phyloP scores from a whole-genome alignment of 2,329 filamentous ascomycete species.

The Diaporthe vaccinii region DNA sequence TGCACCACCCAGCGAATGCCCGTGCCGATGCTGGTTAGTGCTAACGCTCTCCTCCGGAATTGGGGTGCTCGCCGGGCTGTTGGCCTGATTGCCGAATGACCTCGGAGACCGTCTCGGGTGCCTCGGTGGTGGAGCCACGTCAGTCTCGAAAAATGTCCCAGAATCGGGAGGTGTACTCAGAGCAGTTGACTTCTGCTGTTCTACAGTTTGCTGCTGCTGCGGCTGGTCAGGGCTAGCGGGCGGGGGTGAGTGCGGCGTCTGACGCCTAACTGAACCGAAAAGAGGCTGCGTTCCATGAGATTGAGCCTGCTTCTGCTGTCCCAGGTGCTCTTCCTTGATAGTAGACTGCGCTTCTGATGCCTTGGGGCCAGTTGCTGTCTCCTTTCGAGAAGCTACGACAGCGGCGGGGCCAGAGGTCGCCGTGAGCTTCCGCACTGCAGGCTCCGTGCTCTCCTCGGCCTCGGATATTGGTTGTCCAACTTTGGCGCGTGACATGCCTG shows the following conservation, averaged over 20 bases:
- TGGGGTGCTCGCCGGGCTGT: conserved; percentile 34
- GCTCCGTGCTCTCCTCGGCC: conserved; percentile 55
- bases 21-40: conserved; percentile 42
- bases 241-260: conserved; percentile 44
- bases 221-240: conserved; percentile 32
- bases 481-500: conserved; percentile 42
- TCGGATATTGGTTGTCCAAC: conserved; percentile 58
- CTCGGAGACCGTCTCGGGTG: conserved; percentile 36
- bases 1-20: conserved; percentile 15
- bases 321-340: not conserved
- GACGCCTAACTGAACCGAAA: conserved; percentile 44
- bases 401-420: not conserved
- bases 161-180: conserved; percentile 49
- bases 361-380: not conserved
- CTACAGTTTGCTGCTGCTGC: conserved; percentile 38
- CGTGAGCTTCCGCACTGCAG: not conserved
- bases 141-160: conserved; percentile 52
- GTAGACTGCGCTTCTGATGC: not conserved
- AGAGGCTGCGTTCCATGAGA: conserved; percentile 42
- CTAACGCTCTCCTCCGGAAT: conserved; percentile 48
- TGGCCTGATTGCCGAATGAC: conserved; percentile 16
- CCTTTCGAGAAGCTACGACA: not conserved
- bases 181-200: conserved; percentile 52
- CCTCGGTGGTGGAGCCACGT: conserved; percentile 50
- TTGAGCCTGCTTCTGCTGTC: conserved; percentile 12